Percentiles rank a stretch among this genome's conserved stretches.
phyloP scores from a whole-genome alignment of 2,329 filamentous ascomycete species.

The Fusarium sulawesiense region DNA sequence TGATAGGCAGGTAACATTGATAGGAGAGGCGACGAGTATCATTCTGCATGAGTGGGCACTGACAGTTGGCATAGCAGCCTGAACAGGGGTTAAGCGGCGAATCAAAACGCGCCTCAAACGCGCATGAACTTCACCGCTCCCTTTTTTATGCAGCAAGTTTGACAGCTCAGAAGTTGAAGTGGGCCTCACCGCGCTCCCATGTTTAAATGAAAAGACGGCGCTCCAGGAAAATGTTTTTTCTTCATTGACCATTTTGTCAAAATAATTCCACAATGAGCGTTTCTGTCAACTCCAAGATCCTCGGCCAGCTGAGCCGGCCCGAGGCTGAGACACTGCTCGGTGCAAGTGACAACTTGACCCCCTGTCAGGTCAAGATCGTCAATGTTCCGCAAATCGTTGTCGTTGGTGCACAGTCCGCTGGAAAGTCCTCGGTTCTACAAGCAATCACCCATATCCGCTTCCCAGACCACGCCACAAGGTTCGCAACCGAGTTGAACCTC shows the following conservation, averaged over 20 bases:
- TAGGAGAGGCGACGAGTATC: background rate
- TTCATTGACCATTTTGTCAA: background rate
- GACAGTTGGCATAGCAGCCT: background rate
- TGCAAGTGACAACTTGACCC: background rate
- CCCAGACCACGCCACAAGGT: background rate
- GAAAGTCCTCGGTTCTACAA: background rate
- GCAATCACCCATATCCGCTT: background rate
- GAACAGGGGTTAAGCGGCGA: background rate
- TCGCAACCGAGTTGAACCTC: background rate
- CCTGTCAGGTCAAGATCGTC: background rate
- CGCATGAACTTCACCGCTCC: background rate
- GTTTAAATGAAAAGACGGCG: background rate
- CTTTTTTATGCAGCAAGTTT: background rate
- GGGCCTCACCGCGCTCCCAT: background rate
- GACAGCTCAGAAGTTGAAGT: background rate
- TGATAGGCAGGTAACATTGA: background rate
- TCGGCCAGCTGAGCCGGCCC: background rate
- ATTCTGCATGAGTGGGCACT: background rate
- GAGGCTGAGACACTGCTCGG: background rate
- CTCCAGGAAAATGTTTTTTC: background rate
- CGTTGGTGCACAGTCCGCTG: background rate
- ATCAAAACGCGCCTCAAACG: background rate
- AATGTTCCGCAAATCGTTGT: background rate
- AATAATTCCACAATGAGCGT: background rate
- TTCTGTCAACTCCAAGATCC: background rate